phyloP scores from a whole-genome alignment of 129 eudicot genomes.

The Scalesia atractyloides region DNA sequence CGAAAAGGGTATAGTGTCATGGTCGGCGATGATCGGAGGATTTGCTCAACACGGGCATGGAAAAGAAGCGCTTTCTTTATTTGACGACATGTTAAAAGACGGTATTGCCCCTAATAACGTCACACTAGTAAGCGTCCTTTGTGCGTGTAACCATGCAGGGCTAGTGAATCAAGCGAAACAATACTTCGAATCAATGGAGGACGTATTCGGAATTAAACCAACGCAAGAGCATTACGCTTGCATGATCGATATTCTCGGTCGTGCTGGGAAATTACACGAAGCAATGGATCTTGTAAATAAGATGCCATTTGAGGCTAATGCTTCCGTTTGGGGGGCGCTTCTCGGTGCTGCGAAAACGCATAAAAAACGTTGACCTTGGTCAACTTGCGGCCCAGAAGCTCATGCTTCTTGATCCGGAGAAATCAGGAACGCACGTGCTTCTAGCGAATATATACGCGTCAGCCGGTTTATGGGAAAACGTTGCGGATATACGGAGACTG shows the following conservation, averaged over 20 bases:
- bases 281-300: constrained; percentile 63
- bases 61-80: constrained; percentile 62
- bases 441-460: constrained; percentile 89
- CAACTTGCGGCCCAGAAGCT: constrained; percentile 68
- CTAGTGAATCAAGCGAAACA: constrained; percentile 58
- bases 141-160: constrained; percentile 89
- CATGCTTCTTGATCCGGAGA: constrained; percentile 66
- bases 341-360: constrained; percentile 90
- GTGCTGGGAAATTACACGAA: constrained; percentile 68
- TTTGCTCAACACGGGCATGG: constrained; percentile 92
- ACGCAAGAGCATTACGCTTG: constrained; percentile 89
- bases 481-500: constrained; percentile 52
- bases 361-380: constrained; percentile 75
- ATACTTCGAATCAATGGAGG: constrained; percentile 66
- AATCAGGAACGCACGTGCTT: constrained; percentile 78
- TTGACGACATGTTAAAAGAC: constrained; percentile 63
- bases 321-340: constrained; percentile 85
- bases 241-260: constrained; percentile 84
- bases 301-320: constrained; percentile 89
- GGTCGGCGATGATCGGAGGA: constrained; percentile 92
- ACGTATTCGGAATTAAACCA: constrained; percentile 51
- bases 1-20: constrained; percentile 71
- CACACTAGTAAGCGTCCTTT: constrained; percentile 77
- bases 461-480: constrained; percentile 80
- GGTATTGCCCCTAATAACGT: constrained; percentile 72